Conservation (phyloP, 805 yeast species). For the Teunomyces funiuensis region DNA sequence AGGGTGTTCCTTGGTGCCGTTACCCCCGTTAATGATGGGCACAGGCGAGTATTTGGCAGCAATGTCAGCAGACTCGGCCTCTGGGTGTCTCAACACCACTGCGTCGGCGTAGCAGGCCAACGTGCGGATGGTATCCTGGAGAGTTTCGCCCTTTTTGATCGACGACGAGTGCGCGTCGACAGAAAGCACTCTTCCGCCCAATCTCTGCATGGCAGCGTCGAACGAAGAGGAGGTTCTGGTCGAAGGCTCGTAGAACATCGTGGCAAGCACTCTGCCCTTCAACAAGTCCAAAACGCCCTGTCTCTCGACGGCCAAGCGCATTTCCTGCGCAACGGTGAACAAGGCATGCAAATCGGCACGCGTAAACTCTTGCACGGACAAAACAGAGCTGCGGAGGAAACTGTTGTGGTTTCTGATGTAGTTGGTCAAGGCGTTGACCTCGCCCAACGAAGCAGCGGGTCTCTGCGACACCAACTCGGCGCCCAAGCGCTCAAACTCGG, state of each 20-base stretch:
- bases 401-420: constrained; percentile 83
- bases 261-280: constrained; percentile 87
- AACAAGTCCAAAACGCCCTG: constrained; percentile 90
- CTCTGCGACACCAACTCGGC: constrained; percentile 73
- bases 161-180: constrained; percentile 86
- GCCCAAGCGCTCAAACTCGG: constrained; percentile 50
- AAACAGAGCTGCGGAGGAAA: constrained; percentile 82
- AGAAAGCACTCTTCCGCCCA: constrained; percentile 95
- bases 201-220: constrained; percentile 99
- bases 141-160: constrained; percentile 95
- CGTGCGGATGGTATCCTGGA: constrained; percentile 94
- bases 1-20: constrained; percentile 97
- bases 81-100: constrained; percentile 94
- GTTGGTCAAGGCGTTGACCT: constrained; percentile 76
- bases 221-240: constrained; percentile 96
- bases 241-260: constrained; percentile 97
- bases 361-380: constrained; percentile 83
- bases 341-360: constrained; percentile 89
- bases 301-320: constrained; percentile 95
- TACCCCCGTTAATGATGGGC: constrained; percentile 97
- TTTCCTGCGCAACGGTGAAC: constrained; percentile 96
- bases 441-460: constrained; percentile 67
- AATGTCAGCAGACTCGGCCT: constrained; percentile 84
- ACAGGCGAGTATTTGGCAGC: constrained; percentile 97
- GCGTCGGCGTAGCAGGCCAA: constrained; percentile 96